Evolutionary conservation across 192 early-diverging fungal genomes (phyloP).

Genomic region (Entophlyctis helioformis): DNA sequence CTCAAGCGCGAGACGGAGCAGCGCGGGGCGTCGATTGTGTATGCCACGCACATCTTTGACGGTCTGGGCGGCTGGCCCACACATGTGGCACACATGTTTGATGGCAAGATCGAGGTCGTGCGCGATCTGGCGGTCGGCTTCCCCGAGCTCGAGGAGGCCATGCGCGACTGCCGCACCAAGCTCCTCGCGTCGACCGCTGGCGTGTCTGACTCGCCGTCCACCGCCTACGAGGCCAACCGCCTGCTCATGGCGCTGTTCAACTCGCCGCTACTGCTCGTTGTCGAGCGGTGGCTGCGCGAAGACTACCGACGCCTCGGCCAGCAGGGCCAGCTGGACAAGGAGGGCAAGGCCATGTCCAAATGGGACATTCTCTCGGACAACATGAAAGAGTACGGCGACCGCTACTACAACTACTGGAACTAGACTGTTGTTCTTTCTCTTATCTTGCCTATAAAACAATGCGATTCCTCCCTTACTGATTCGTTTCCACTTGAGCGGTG

Average conservation of each 20-base stretch:
- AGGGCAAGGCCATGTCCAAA: conserved; percentile 21
- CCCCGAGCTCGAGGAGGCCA: conserved; percentile 37
- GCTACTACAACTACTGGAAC: conserved; percentile 40
- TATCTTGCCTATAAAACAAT: no score
- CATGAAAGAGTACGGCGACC: conserved; percentile 38
- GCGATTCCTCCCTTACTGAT: no score
- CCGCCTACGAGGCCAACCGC: conserved; percentile 1
- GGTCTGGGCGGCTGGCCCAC: conserved; percentile 61
- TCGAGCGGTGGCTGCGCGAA: conserved; percentile 53
- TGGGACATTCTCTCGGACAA: conserved; percentile 44
- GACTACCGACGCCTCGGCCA: conserved; percentile 28
- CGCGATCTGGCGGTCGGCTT: conserved; percentile 29
- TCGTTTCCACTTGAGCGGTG: no score
- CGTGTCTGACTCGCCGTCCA: no score
- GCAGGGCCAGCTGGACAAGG: conserved; percentile 7
- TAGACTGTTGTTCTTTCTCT: no score
- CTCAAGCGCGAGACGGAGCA: conserved; percentile 50
- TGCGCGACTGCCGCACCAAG: not conserved
- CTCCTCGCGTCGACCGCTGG: not conserved
- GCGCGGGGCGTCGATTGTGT: conserved; percentile 54
- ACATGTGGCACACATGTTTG: conserved; percentile 56
- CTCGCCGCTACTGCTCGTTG: conserved; percentile 39
- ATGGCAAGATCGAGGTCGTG: conserved; percentile 36
- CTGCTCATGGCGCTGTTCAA: conserved; percentile 19
- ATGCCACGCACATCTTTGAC: conserved; percentile 80